Percentiles rank a stretch among this genome's conserved stretches.
Evolutionary conservation across 495 filamentous ascomycete species (phyloP).

Genomic region (Umbilicaria muhlenbergii): DNA sequence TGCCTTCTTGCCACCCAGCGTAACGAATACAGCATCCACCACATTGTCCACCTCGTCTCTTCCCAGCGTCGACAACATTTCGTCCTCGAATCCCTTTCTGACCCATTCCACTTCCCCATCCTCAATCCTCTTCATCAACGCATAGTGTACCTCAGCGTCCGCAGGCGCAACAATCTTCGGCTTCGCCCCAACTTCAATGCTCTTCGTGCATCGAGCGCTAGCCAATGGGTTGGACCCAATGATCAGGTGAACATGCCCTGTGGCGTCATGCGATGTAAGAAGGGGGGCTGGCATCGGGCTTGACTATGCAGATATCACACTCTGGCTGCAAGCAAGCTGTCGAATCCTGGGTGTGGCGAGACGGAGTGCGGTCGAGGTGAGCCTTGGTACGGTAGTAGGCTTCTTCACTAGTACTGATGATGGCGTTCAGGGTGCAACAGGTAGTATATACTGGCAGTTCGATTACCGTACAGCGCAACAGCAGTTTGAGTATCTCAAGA

Average conservation of each 20-base stretch:
- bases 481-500: no score
- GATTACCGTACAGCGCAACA: no score
- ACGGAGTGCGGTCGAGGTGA: no score
- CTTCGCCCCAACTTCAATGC: conserved; percentile 70
- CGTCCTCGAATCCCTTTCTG: conserved; percentile 48
- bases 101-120: conserved; percentile 59
- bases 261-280: conserved; percentile 61
- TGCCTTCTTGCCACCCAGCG: conserved; percentile 37
- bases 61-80: conserved; percentile 62
- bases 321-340: conserved; percentile 12
- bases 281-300: conserved; percentile 29
- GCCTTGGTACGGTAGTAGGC: no score
- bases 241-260: conserved; percentile 69
- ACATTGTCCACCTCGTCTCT: conserved; percentile 62
- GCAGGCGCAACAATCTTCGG: conserved; percentile 71
- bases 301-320: not conserved
- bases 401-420: no score
- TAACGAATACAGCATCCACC: conserved; percentile 89
- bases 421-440: no score
- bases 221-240: conserved; percentile 78
- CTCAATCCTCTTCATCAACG: conserved; percentile 55
- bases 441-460: no score
- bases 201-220: conserved; percentile 62
- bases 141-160: conserved; percentile 48
- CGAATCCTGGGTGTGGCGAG: no score